phyloP scores from a whole-genome alignment of 352 stramenopile genomes.

The Pythium aristosporum region DNA sequence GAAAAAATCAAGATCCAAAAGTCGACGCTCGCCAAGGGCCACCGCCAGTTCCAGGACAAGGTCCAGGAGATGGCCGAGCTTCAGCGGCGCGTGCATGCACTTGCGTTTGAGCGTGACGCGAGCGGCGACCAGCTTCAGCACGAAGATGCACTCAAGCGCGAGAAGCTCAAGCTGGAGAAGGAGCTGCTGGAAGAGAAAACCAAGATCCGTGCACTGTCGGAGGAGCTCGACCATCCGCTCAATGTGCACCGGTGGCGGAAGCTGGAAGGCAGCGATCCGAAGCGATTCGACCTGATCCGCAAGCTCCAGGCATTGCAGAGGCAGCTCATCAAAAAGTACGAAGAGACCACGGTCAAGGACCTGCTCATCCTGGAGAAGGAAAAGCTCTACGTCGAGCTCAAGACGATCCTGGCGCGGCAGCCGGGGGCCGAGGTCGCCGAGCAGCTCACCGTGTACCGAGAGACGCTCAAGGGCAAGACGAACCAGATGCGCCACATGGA shows the following conservation, averaged over 20 bases:
- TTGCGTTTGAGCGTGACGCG: constrained; percentile 43
- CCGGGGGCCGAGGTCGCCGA: constrained; percentile 86
- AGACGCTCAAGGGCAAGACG: constrained; percentile 87
- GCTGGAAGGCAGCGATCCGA: constrained; percentile 87
- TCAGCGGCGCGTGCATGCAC: constrained; percentile 23
- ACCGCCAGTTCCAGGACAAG: constrained; percentile 67
- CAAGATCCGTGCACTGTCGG: constrained; percentile 85
- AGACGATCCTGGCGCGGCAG: constrained; percentile 85
- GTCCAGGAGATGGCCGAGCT: constrained; percentile 48
- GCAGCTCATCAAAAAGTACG: constrained; percentile 81
- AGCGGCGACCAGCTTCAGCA: constrained; percentile 66
- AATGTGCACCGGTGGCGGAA: constrained; percentile 93
- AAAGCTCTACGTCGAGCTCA: constrained; percentile 91
- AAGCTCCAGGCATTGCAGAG: constrained; percentile 88
- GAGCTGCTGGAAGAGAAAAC: constrained; percentile 73
- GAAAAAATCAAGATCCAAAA: constrained; percentile 93
- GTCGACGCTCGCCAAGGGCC: constrained; percentile 79
- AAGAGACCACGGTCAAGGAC: constrained; percentile 67
- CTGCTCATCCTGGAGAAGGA: constrained; percentile 86
- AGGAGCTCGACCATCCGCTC: constrained; percentile 89
- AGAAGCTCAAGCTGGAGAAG: constrained; percentile 12
- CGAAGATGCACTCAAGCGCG: constrained; percentile 38
- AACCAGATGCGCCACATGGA: constrained; percentile 85
- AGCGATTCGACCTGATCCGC: constrained; percentile 85
- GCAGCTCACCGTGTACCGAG: constrained; percentile 84